A percentile compares a stretch with the other conserved stretches of the same genome.
Conservation (phyloP, 306 rosid genomes). For the Quercus parvula region DNA sequence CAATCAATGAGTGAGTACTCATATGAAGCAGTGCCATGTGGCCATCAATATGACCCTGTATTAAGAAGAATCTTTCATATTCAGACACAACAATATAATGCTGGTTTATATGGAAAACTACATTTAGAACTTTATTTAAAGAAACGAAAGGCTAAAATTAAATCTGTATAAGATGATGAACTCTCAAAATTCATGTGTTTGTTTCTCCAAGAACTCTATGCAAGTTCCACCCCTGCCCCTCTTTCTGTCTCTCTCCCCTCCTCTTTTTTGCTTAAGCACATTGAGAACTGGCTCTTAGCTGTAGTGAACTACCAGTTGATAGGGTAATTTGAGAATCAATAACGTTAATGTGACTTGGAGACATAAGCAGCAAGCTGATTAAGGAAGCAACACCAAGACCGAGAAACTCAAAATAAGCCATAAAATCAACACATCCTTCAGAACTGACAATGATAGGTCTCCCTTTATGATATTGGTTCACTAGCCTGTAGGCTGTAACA, state of each 20-base stretch:
- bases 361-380: neutral
- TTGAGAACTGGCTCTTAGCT: neutral
- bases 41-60: slow-evolving; percentile 95
- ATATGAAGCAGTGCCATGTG: slow-evolving; percentile 79
- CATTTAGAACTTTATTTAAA: neutral
- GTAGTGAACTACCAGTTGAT: neutral
- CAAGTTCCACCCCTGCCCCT: neutral
- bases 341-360: neutral
- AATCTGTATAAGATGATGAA: neutral
- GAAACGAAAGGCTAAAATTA: neutral
- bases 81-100: neutral
- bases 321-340: neutral
- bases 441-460: too few species aligned
- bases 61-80: slow-evolving; percentile 8
- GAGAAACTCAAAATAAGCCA: neutral
- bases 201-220: neutral
- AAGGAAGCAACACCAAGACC: neutral
- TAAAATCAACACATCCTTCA: too few species aligned
- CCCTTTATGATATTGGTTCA: neutral
- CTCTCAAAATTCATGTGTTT: neutral
- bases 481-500: too few species aligned
- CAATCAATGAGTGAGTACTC: slow-evolving; percentile 66
- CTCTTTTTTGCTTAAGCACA: too few species aligned
- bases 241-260: too few species aligned
- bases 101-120: neutral